Percentiles rank a stretch among this genome's conserved stretches.
phyloP scores from a whole-genome alignment of 306 rosid species.

The Vigna unguiculata region DNA sequence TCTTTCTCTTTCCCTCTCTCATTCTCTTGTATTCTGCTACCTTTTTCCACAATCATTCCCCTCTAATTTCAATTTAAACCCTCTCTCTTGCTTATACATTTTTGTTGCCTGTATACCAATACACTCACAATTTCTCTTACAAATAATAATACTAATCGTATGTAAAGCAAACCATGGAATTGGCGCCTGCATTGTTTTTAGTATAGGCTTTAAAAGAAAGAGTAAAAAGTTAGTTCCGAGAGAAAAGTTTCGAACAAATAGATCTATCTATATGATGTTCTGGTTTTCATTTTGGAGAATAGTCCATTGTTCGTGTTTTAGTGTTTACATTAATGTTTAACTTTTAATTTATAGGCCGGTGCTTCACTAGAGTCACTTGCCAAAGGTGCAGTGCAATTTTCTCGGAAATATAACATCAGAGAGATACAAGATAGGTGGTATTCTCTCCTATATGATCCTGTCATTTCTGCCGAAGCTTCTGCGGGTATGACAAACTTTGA shows the following conservation, averaged over 20 bases:
- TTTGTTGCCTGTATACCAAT: not conserved
- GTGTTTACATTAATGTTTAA: slow-evolving; percentile 39
- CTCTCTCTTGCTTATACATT: not conserved
- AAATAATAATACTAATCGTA: too few relatives aligned
- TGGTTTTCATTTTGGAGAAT: slow-evolving; percentile 6
- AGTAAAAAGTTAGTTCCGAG: not conserved
- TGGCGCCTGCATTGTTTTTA: not conserved
- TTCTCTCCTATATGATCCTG: slow-evolving; percentile 78
- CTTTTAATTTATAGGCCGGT: slow-evolving; percentile 70
- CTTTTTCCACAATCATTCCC: not conserved
- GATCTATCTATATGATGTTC: not conserved
- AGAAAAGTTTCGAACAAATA: not conserved
- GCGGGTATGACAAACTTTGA: slow-evolving; percentile 60
- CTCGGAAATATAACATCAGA: slow-evolving; percentile 69
- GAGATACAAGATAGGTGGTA: slow-evolving; percentile 92
- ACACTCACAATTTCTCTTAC: not conserved
- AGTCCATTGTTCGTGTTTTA: slow-evolving; percentile 24
- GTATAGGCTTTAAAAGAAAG: not conserved
- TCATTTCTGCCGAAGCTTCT: slow-evolving; percentile 69
- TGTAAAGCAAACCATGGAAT: not conserved
- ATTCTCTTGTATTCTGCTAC: not conserved
- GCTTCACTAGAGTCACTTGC: slow-evolving; percentile 99
- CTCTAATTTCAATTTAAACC: not conserved
- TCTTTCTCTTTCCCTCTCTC: not conserved
- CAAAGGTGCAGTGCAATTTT: slow-evolving; percentile 94